Evolutionary conservation across 352 stramenopile species (phyloP).

Genomic region (Globisporangium sylvaticum): DNA sequence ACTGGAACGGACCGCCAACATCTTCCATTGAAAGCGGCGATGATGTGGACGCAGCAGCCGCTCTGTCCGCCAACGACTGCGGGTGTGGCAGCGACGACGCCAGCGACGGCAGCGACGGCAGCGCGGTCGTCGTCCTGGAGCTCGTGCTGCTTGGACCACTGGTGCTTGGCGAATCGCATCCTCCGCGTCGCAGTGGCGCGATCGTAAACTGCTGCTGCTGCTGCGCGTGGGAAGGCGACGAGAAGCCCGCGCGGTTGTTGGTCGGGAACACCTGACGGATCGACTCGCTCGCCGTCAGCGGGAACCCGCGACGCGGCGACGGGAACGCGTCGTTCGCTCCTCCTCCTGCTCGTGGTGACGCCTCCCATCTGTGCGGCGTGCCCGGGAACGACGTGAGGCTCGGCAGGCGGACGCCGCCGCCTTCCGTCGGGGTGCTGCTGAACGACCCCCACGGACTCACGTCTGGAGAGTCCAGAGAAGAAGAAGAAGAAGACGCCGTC

Average conservation of each 20-base stretch:
- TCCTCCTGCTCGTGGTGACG: conserved; percentile 10
- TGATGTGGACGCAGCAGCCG: neutral
- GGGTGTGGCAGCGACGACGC: conserved; percentile 21
- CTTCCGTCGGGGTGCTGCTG: neutral
- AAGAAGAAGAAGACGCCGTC: conserved; percentile 17
- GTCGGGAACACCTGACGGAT: conserved; percentile 20
- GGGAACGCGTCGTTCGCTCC: conserved; percentile 12
- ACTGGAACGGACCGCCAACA: conserved; percentile 53
- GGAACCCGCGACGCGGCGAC: conserved; percentile 13
- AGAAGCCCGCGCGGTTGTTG: conserved; percentile 18
- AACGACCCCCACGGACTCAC: conserved; percentile 2
- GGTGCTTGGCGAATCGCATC: neutral
- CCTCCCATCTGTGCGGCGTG: conserved; percentile 28
- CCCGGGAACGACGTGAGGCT: conserved; percentile 23
- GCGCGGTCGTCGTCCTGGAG: conserved; percentile 15
- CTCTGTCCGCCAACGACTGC: neutral
- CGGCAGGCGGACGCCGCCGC: conserved; percentile 37
- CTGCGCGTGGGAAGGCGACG: conserved; percentile 8
- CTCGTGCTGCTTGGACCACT: conserved; percentile 9
- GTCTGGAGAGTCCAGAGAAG: conserved; percentile 19
- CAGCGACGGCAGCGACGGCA: conserved; percentile 22
- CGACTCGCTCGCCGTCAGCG: conserved; percentile 21
- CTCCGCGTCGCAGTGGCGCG: conserved; percentile 16
- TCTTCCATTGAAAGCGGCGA: conserved; percentile 22
- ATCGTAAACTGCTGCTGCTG: conserved; percentile 27